These are phyloP conservation scores for Saccharomyces hybrid DNA, from an alignment of 1,139 yeast species.

Conservation along the genomic window DNA sequence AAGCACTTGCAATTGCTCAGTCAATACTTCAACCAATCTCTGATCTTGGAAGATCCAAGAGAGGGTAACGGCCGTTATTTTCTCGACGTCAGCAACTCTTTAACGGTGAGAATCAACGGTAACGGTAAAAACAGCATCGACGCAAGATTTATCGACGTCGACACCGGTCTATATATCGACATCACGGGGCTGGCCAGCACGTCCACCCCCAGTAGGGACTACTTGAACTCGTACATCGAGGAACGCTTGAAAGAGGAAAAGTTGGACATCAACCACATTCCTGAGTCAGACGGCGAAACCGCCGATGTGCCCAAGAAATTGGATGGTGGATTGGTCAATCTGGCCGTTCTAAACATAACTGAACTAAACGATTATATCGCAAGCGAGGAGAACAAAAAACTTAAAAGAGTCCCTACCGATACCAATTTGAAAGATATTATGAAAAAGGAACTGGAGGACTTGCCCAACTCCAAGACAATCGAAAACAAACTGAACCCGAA, in stretches of 20 bases:
- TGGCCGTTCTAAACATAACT: constrained; percentile 1
- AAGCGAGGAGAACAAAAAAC: constrained; percentile 1
- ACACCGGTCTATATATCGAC: constrained; percentile 70
- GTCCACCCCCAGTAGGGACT: constrained; percentile 10
- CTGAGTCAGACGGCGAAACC: constrained; percentile 8
- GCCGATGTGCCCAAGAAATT: not conserved
- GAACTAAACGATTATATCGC: constrained; percentile 7
- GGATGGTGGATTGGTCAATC: not conserved
- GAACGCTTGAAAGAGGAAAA: constrained; percentile 1
- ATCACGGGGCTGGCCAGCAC: constrained; percentile 46
- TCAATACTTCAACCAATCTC: constrained; percentile 45
- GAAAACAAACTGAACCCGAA: constrained; percentile 14
- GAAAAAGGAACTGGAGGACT: constrained; percentile 8
- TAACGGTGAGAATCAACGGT: constrained; percentile 34
- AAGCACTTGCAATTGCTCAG: constrained; percentile 44
- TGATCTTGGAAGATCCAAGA: constrained; percentile 55
- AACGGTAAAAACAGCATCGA: constrained; percentile 63
- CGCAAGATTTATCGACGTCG: constrained; percentile 72
- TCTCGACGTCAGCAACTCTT: constrained; percentile 46
- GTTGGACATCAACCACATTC: constrained; percentile 5
- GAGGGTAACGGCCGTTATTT: constrained; percentile 55
- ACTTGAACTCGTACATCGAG: not conserved
- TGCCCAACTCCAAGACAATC: constrained; percentile 25
- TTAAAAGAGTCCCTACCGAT: constrained; percentile 5
- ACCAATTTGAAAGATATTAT: constrained; percentile 7